Evolutionary conservation across 192 early-diverging fungal species (phyloP).

Genomic region (Backusella parvicylindrica): DNA sequence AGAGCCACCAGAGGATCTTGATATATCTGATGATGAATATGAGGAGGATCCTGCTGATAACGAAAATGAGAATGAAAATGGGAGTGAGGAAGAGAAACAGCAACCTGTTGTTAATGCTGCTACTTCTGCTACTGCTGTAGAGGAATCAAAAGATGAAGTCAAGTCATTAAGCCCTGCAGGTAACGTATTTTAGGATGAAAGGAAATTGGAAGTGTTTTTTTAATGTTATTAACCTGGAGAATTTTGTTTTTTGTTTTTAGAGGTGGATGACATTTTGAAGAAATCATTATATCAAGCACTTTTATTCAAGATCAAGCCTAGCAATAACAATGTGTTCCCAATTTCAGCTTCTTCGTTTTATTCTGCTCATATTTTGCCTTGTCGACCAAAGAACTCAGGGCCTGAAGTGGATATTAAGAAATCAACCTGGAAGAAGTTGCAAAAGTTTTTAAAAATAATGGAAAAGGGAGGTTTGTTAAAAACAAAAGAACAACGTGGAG

Average conservation of each 20-base stretch:
- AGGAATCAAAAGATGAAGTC: background rate
- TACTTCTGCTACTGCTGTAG: background rate
- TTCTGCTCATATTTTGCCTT: conserved; percentile 71
- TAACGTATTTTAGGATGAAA: background rate
- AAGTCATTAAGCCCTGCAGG: background rate
- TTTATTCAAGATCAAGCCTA: conserved; percentile 58
- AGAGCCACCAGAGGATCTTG: conserved; percentile 48
- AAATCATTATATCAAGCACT: conserved; percentile 67
- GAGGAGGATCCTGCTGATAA: conserved; percentile 25
- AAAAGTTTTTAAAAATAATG: conserved; percentile 85
- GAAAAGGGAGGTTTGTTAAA: conserved; percentile 84
- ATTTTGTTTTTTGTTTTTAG: conserved; percentile 30
- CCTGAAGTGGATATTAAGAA: conserved; percentile 76
- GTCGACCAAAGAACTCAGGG: conserved; percentile 49
- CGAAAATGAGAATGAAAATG: conserved; percentile 5
- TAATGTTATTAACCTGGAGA: background rate
- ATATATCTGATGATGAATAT: conserved; percentile 17
- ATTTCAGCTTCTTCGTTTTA: conserved; percentile 74
- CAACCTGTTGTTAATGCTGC: background rate
- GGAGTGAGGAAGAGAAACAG: background rate
- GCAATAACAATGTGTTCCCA: conserved; percentile 58
- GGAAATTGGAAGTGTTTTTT: background rate
- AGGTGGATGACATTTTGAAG: conserved; percentile 77
- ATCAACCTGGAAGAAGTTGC: conserved; percentile 81
- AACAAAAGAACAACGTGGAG: conserved; percentile 75